Conservation (phyloP, 371 early-diverging fungal genomes). For the Umbelopsis sp. region DNA sequence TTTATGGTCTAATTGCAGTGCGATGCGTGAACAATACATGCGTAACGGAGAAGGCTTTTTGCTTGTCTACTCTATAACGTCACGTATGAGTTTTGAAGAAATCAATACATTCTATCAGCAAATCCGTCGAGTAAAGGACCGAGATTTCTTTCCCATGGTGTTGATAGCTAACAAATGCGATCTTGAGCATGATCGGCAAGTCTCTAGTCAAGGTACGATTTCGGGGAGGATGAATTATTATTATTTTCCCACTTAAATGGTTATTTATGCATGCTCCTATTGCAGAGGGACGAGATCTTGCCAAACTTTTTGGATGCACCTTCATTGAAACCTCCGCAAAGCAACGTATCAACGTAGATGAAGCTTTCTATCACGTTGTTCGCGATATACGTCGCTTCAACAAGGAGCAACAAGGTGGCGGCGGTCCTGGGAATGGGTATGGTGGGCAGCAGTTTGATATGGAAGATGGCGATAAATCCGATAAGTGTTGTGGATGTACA, state of each 20-base stretch:
- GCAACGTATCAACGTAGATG: conserved; percentile 88
- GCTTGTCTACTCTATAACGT: conserved; percentile 71
- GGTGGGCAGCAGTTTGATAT: conserved; percentile 43
- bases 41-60: conserved; percentile 62
- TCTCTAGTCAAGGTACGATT: conserved; percentile 62
- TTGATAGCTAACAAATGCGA: conserved; percentile 97
- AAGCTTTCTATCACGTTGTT: conserved; percentile 89
- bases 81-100: conserved; percentile 79
- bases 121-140: conserved; percentile 83
- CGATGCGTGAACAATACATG: conserved; percentile 83
- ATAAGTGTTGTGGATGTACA: conserved; percentile 50
- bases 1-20: conserved; percentile 33
- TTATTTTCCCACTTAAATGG: background rate
- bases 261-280: conserved; percentile 6
- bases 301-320: conserved; percentile 74
- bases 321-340: conserved; percentile 95
- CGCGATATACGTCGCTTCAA: conserved; percentile 81
- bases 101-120: conserved; percentile 76
- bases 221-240: background rate
- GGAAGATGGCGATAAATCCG: conserved; percentile 32
- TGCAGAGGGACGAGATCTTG: conserved; percentile 83
- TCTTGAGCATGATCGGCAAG: conserved; percentile 78
- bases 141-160: conserved; percentile 83
- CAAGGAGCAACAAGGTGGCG: conserved; percentile 51
- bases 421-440: conserved; percentile 33